Evolutionary conservation across 2,329 filamentous ascomycete genomes (phyloP).

Genomic region (Aspergillus persii): DNA sequence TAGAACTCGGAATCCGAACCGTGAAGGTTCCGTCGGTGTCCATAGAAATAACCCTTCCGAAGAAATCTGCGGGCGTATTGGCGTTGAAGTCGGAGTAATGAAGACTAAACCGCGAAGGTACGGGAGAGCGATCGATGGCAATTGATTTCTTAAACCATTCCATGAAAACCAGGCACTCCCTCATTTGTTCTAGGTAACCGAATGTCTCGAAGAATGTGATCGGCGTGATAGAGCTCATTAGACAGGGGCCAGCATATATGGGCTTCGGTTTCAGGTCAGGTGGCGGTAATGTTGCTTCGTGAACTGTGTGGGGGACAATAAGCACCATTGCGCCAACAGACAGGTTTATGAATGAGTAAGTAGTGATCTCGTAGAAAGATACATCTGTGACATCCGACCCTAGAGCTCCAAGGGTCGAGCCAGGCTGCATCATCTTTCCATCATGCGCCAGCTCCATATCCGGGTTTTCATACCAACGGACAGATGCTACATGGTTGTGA

Average conservation of each 20-base stretch:
- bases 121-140: conserved; percentile 13
- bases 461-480: conserved; percentile 53
- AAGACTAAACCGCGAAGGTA: conserved; percentile 18
- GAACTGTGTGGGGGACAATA: conserved; percentile 35
- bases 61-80: conserved; percentile 43
- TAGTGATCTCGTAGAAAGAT: conserved; percentile 58
- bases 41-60: conserved; percentile 57
- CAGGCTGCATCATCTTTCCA: conserved; percentile 39
- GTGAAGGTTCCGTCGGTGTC: conserved; percentile 53
- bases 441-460: conserved; percentile 35
- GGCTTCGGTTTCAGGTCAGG: background rate
- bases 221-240: conserved; percentile 15
- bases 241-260: conserved; percentile 9
- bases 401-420: conserved; percentile 44
- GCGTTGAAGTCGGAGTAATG: conserved; percentile 13
- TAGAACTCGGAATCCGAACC: conserved; percentile 53
- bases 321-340: conserved; percentile 55
- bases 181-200: conserved; percentile 19
- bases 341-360: conserved; percentile 49
- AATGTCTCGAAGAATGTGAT: conserved; percentile 10
- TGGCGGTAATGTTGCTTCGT: conserved; percentile 8
- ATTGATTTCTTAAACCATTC: conserved; percentile 23
- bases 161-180: conserved; percentile 12
- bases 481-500: conserved; percentile 36
- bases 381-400: conserved; percentile 48